phyloP scores from a whole-genome alignment of 768 basidiomycete species.

The Amylocystis lapponica region DNA sequence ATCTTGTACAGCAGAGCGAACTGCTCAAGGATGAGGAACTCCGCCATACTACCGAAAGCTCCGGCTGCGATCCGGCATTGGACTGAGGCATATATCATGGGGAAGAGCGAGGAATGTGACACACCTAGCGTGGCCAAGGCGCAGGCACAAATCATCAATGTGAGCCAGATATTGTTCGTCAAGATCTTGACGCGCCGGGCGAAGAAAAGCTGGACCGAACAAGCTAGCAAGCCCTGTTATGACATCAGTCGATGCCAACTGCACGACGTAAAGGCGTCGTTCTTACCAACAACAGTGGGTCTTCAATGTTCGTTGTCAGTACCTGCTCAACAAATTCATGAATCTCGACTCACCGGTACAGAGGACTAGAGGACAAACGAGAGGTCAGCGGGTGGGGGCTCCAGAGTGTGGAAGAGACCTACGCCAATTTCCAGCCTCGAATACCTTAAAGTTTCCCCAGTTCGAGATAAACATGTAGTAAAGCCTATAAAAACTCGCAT shows the following conservation, averaged over 20 bases:
- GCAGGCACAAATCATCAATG: neutral
- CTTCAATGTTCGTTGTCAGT: too few species aligned
- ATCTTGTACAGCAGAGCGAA: neutral
- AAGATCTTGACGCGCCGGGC: constrained; percentile 1
- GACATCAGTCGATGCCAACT: too few species aligned
- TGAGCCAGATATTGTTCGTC: neutral
- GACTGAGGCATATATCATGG: neutral
- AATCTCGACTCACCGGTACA: constrained; percentile 1
- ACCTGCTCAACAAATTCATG: too few species aligned
- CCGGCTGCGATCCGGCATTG: neutral
- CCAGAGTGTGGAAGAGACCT: neutral
- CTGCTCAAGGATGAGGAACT: neutral
- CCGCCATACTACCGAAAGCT: neutral
- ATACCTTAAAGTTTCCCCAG: neutral
- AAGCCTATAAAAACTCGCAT: neutral
- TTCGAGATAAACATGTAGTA: constrained; percentile 1
- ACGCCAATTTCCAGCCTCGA: neutral
- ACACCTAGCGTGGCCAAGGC: neutral
- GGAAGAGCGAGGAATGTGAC: neutral
- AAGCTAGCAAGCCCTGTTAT: neutral
- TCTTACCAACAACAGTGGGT: neutral
- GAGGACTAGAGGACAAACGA: neutral
- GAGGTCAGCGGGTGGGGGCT: neutral
- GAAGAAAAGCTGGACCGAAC: constrained; percentile 1
- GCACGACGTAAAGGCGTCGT: too few species aligned